Conservation (phyloP, 148 eudicot species). For the Rhododendron griersonianum region DNA sequence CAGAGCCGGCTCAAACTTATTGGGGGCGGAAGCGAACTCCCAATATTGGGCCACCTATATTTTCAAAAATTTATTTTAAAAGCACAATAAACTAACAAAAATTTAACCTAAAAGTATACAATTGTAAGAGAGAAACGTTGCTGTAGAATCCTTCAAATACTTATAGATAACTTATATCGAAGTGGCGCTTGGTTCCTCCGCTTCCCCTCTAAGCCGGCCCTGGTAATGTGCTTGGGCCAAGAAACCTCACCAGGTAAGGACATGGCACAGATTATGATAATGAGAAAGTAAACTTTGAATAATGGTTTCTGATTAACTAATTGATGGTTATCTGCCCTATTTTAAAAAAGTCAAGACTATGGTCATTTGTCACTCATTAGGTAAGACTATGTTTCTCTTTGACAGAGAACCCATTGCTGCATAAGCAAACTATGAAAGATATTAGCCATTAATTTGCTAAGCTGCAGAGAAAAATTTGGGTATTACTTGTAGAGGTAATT, state of each 20-base stretch:
- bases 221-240: neutral
- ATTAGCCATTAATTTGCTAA: neutral
- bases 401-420: neutral
- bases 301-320: constrained; percentile 11
- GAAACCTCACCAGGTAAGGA: constrained; percentile 1
- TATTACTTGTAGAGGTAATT: neutral
- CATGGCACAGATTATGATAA: neutral
- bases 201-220: neutral
- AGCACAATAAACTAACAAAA: too few relatives aligned
- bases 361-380: constrained; percentile 11
- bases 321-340: constrained; percentile 6
- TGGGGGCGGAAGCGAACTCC: too few relatives aligned
- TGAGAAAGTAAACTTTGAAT: neutral
- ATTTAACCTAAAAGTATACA: too few relatives aligned
- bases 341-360: constrained; percentile 7
- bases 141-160: too few relatives aligned
- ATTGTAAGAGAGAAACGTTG: too few relatives aligned
- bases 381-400: constrained; percentile 10
- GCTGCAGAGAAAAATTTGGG: neutral
- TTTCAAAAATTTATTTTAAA: too few relatives aligned
- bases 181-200: too few relatives aligned
- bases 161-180: too few relatives aligned
- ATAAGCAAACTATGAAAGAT: neutral
- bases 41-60: too few relatives aligned
- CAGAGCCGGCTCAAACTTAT: too few relatives aligned